Percentiles rank a stretch among this genome's conserved stretches.
These are phyloP conservation scores for Blastobotrys aristatus DNA, from an alignment of 1,139 yeast species.

Conservation along the genomic window DNA sequence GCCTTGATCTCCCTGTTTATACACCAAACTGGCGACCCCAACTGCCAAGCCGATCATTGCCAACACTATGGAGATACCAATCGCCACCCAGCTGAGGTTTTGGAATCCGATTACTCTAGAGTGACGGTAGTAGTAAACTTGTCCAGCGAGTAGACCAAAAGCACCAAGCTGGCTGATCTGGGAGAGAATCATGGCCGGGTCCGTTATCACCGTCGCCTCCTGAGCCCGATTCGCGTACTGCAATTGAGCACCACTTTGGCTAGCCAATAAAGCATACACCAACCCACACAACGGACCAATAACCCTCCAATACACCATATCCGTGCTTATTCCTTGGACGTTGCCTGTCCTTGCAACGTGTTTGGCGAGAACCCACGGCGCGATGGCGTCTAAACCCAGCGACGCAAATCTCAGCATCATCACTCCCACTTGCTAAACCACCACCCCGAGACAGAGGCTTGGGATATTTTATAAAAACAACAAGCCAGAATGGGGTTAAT, in stretches of 20 bases:
- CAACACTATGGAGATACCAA: neutral
- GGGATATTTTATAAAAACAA: too few species aligned
- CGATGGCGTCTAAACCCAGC: neutral
- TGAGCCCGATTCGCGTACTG: constrained; percentile 7
- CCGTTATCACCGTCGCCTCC: neutral
- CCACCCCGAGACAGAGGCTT: neutral
- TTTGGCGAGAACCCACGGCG: constrained; percentile 14
- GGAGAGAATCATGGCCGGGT: neutral
- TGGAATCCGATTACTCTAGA: constrained; percentile 16
- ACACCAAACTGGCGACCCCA: neutral
- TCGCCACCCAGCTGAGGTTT: constrained; percentile 5
- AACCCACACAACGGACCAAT: constrained; percentile 12
- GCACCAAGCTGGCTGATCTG: constrained; percentile 2
- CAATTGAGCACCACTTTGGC: neutral
- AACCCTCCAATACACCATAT: constrained; percentile 16
- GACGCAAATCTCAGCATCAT: neutral
- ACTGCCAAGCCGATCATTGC: neutral
- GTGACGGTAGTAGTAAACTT: constrained; percentile 5
- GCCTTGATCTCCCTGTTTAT: constrained; percentile 9
- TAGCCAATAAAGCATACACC: constrained; percentile 13
- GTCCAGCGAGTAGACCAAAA: constrained; percentile 8
- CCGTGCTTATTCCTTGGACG: constrained; percentile 17
- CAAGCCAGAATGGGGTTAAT: constrained; percentile 75
- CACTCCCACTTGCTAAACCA: neutral
- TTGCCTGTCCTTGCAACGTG: constrained; percentile 14